Base-by-base conservation (phyloP, 1,284 basidiomycete species). In the Termitomyces sp. region DNA sequence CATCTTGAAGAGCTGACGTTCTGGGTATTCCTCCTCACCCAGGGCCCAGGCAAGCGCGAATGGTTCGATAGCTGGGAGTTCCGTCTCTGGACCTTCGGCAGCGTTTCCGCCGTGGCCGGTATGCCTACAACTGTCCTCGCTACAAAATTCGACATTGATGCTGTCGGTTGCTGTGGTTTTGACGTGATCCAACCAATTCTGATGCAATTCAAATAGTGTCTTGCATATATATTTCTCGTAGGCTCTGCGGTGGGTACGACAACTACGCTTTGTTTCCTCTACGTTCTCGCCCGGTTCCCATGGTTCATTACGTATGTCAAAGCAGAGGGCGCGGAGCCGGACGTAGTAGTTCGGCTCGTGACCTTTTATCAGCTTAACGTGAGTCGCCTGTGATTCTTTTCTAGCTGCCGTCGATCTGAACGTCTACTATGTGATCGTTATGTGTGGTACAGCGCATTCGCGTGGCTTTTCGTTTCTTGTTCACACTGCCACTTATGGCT, bases 1-100 rank as follows among this genome's bases (percentile, higher is more conserved):
- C 87, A 89, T 66, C 75, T 89, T n/a, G 86, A 89, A 80, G 88
- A 90, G 63, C 73, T 89, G 13, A 74, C 80, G 0, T 90, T 90
- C 60, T 90, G 87, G 86, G 61, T 89, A 30, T 90, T 88, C 64
- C 75, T 89, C 10, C 73, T 88, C 33, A 79, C 86, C 56, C 86
- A 88, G 68, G 82, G 83, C 1, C 83, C 83, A 0, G 68, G 73
- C 33, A 81, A 82, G 59, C 77, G 81, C 3, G 73, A 80, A 34
- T 90, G 87, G 87, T 89, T 90, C 66, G 65, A 83, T 46, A 72
- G 84, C 67, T 72, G 83, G 79, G 72, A 89, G 62, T 80, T 84
- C 70, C 68, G 75, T 52, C 62, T 78, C 57, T 77, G 86, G 86
- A 72, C 78, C 56, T 56, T 79, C 59, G 73, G 84, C 39, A 86